Evolutionary conservation across 2,329 filamentous ascomycete genomes (phyloP).

Genomic region (Ilyonectria robusta): DNA sequence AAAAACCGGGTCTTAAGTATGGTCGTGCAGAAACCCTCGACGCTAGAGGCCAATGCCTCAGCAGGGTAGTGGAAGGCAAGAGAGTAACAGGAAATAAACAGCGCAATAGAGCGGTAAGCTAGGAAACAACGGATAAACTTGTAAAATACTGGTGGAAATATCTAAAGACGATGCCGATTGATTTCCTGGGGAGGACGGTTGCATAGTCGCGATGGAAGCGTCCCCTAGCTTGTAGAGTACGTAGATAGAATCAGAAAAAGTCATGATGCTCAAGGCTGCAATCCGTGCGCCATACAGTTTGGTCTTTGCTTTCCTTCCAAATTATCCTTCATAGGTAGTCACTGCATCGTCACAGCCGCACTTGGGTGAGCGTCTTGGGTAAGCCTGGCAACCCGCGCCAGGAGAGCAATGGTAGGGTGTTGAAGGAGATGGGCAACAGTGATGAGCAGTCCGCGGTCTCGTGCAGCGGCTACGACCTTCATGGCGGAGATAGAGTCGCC

Average conservation of each 20-base stretch:
- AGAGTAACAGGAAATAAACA: not conserved
- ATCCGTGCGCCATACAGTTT: not conserved
- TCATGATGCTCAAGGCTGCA: not conserved
- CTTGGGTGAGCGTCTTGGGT: not conserved
- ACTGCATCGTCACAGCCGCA: not conserved
- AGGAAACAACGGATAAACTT: not conserved
- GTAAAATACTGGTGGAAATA: not conserved
- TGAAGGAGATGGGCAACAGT: conserved; percentile 58
- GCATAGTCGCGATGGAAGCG: too few relatives aligned
- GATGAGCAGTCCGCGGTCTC: conserved; percentile 51
- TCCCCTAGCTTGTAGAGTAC: too few relatives aligned
- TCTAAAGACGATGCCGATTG: too few relatives aligned
- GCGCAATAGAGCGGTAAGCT: not conserved
- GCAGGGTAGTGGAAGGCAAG: not conserved
- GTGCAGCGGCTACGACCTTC: conserved; percentile 58
- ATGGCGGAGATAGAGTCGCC: conserved; percentile 29
- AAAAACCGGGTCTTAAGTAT: not conserved
- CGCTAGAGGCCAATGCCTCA: not conserved
- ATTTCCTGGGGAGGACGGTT: too few relatives aligned
- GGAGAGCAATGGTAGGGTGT: conserved; percentile 25
- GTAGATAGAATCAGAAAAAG: not conserved
- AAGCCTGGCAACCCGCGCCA: conserved; percentile 20
- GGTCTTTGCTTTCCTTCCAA: not conserved
- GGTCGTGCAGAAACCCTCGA: not conserved
- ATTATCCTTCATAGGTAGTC: not conserved